phyloP scores from a whole-genome alignment of 2,329 filamentous ascomycete genomes.

The Colletotrichum acutatum region DNA sequence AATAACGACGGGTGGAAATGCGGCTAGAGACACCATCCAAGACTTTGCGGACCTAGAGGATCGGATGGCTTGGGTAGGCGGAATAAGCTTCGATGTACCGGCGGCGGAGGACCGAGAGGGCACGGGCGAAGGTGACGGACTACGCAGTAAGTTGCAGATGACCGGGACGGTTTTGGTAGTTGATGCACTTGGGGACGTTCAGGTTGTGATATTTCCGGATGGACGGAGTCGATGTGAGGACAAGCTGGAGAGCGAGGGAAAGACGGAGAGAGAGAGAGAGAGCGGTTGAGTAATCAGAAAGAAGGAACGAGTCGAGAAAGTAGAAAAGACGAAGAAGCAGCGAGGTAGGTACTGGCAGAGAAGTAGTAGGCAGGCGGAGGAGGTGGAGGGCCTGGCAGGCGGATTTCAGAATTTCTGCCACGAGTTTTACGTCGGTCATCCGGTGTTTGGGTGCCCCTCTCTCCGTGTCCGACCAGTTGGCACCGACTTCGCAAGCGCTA shows the following conservation, averaged over 20 bases:
- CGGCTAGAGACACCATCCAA: conserved; percentile 19
- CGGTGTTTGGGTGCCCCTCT: conserved; percentile 31
- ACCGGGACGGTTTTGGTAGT: background rate
- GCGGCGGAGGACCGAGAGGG: conserved; percentile 20
- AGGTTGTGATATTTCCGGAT: background rate
- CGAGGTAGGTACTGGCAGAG: background rate
- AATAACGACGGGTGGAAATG: conserved; percentile 13
- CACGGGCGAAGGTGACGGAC: conserved; percentile 20
- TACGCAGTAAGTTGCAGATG: background rate
- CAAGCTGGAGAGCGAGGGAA: background rate
- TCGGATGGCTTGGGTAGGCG: conserved; percentile 27
- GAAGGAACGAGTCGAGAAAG: background rate
- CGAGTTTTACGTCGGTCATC: conserved; percentile 32
- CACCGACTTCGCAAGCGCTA: conserved; percentile 34
- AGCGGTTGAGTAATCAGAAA: background rate
- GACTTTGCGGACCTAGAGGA: background rate
- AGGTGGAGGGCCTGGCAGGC: background rate
- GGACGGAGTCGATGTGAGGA: background rate
- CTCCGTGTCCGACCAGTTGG: conserved; percentile 24
- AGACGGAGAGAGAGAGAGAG: no score
- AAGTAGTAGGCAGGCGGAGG: background rate
- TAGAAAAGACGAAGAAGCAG: background rate
- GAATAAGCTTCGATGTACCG: conserved; percentile 27
- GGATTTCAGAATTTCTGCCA: conserved; percentile 28
- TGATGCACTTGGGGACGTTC: background rate